Evolutionary conservation across 2,329 filamentous ascomycete species (phyloP), one percentile per base, ranked within the genome.

Genomic region (Penicillium sp.): DNA sequence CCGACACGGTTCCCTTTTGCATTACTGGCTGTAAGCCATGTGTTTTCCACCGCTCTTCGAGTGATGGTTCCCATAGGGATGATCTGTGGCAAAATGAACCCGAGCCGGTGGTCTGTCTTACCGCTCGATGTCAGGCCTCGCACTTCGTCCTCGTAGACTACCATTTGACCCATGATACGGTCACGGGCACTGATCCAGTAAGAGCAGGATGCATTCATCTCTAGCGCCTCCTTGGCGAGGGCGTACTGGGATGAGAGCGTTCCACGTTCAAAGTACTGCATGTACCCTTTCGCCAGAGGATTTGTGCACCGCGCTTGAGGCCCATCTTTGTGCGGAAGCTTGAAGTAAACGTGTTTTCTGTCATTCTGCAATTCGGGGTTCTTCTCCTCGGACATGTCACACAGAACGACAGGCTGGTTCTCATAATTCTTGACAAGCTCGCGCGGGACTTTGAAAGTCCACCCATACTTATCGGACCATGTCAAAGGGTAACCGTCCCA

Each of bases 31-130:
- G 93, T 98, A 40, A 98, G 79, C 93, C 94, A 98, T 0, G 93
- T 98, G 56, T 96, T 97, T 62, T 98, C 93, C 6, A 98, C 93
- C 0, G 91, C 88, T 63, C 93, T 80, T 45, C 93, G 81, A 2
- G 93, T 98, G 55, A 98, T 88, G 6, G 94, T 98, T 15, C 93
- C 93, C 93, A 98, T 98, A 0, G 93, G 93, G 48, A 98, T 96
- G 52, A 98, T 77, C 63, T 98, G 93, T 0, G 93, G 93, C 19
- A 98, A 70, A 54, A 98, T 98, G 62, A 88, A 95, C 1, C 93
- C 93, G n/a, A 79, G 61, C 24, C 74, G 68, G 9, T n/a, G n/a
- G n/a, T n/a, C n/a, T n/a, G n/a, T n/a, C n/a, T 58, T 59, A 8
- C 56, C 52, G 22, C 38, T 35, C 6, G 49, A 32, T 63, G n/a